A percentile compares a stretch with the other conserved stretches of the same genome.
phyloP scores from a whole-genome alignment of 495 filamentous ascomycete species.

The Penicillium bovifimosum region DNA sequence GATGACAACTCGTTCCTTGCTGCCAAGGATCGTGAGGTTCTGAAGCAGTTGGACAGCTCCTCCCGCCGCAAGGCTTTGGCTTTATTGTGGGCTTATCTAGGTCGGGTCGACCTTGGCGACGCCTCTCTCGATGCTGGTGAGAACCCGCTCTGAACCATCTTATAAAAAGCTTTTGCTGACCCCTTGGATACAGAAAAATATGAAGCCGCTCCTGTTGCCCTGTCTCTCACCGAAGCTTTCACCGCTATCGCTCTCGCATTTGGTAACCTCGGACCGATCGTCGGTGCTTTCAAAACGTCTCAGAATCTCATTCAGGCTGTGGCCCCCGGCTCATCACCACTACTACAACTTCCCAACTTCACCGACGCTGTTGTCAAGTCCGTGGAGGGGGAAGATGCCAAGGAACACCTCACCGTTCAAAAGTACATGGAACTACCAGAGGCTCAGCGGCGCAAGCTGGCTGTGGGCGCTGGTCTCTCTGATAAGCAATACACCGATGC shows the following conservation, averaged over 20 bases:
- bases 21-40: constrained; percentile 52
- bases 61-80: constrained; percentile 78
- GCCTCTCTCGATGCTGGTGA: constrained; percentile 64
- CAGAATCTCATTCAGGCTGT: constrained; percentile 89
- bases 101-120: constrained; percentile 74
- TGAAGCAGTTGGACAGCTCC: constrained; percentile 69
- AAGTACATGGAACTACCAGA: constrained; percentile 81
- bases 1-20: constrained; percentile 46
- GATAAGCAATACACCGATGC: constrained; percentile 72
- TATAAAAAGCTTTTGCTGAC: constrained; percentile 6
- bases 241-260: constrained; percentile 81
- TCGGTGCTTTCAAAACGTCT: constrained; percentile 73
- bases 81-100: constrained; percentile 91
- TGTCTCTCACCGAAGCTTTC: constrained; percentile 79
- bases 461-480: constrained; percentile 62
- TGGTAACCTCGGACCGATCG: constrained; percentile 72
- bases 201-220: constrained; percentile 79
- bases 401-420: constrained; percentile 72
- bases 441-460: constrained; percentile 61
- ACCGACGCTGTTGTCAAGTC: constrained; percentile 66
- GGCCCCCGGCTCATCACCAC: constrained; percentile 73
- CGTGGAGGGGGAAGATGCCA: constrained; percentile 66
- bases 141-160: not conserved
- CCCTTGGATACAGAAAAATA: constrained; percentile 47
- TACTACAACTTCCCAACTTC: constrained; percentile 88